Percentiles rank a stretch among this genome's conserved stretches.
Conservation (phyloP, 2,329 filamentous ascomycete genomes). For the Colletotrichum trifolii region DNA sequence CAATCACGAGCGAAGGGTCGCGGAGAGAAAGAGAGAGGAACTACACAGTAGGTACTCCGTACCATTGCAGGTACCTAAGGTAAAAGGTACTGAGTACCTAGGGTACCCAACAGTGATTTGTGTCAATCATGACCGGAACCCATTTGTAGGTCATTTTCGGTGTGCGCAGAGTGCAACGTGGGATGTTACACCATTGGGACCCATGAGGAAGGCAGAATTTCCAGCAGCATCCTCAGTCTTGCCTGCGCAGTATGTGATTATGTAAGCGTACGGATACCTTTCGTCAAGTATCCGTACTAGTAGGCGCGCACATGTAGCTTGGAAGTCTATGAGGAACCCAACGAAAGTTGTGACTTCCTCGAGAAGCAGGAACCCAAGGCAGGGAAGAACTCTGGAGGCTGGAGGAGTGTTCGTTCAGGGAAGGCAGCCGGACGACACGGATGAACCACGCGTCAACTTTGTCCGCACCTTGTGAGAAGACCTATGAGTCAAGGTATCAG, state of each 20-base stretch:
- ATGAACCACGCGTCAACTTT: conserved; percentile 16
- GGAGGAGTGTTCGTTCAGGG: not conserved
- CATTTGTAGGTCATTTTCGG: too few relatives aligned
- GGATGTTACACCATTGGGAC: too few relatives aligned
- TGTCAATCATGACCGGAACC: too few relatives aligned
- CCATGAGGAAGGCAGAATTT: not conserved
- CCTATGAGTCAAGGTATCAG: too few relatives aligned
- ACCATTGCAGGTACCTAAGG: too few relatives aligned
- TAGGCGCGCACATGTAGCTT: too few relatives aligned
- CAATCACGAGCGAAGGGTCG: not conserved
- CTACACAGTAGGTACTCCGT: not conserved
- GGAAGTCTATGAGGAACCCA: too few relatives aligned
- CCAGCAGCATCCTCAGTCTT: not conserved
- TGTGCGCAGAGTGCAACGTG: too few relatives aligned
- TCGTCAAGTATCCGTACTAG: too few relatives aligned
- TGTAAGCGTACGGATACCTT: not conserved
- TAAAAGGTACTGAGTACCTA: too few relatives aligned
- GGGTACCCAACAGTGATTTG: too few relatives aligned
- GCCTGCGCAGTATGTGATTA: not conserved
- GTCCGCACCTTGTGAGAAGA: not conserved
- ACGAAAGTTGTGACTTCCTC: too few relatives aligned
- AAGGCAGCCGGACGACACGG: conserved; percentile 15
- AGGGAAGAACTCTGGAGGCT: not conserved
- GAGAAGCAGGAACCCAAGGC: not conserved
- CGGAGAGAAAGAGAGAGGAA: not conserved